phyloP scores from a whole-genome alignment of 106 monocot genomes.

The Dendrobium nobile region DNA sequence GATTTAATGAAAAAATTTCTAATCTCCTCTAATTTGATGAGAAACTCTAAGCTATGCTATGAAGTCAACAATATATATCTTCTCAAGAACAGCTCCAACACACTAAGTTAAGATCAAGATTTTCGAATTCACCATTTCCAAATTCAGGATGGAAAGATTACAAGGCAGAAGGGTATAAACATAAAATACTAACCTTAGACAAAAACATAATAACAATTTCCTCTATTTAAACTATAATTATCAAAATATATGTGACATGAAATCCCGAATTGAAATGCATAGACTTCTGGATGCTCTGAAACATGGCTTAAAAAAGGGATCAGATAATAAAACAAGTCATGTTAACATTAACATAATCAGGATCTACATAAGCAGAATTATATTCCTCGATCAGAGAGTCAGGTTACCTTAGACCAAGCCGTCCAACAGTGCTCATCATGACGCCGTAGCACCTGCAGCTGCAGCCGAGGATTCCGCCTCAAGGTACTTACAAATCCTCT shows the following conservation, averaged over 20 bases:
- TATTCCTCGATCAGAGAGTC: background rate
- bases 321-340: background rate
- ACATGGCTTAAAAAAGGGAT: background rate
- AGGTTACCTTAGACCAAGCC: constrained; percentile 1
- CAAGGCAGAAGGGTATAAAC: background rate
- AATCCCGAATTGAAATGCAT: background rate
- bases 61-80: too few relatives aligned
- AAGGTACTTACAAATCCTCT: constrained; percentile 77
- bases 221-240: background rate
- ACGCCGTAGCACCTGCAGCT: constrained; percentile 14
- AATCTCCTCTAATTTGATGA: too few relatives aligned
- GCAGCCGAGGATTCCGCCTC: constrained; percentile 44
- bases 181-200: background rate
- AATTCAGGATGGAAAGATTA: background rate
- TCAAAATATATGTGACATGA: background rate
- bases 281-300: background rate
- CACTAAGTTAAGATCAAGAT: background rate
- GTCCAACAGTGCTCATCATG: background rate
- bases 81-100: too few relatives aligned
- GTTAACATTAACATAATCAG: background rate
- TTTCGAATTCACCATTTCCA: background rate
- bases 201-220: background rate
- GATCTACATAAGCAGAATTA: background rate
- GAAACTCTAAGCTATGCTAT: too few relatives aligned
- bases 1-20: too few relatives aligned